Evolutionary conservation across 2,329 filamentous ascomycete genomes (phyloP).

Genomic region (Microsporum ferrugineum): DNA sequence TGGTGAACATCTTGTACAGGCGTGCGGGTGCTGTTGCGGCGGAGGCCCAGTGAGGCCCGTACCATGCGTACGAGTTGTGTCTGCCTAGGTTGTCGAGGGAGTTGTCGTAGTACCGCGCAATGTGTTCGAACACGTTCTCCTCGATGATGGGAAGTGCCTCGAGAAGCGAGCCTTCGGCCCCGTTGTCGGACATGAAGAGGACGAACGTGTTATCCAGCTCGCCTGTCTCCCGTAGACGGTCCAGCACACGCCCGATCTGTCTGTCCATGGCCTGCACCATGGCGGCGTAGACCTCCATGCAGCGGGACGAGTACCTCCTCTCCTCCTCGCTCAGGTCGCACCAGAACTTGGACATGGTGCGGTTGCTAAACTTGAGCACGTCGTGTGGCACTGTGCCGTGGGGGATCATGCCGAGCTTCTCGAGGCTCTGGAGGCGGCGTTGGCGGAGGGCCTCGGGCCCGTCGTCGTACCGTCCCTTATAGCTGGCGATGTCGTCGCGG

Average conservation of each 20-base stretch:
- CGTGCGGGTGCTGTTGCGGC: conserved; percentile 42
- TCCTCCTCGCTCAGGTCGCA: conserved; percentile 27
- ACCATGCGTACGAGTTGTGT: conserved; percentile 49
- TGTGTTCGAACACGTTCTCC: conserved; percentile 42
- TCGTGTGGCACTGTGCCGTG: conserved; percentile 34
- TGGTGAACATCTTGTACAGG: conserved; percentile 41
- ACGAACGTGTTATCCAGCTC: conserved; percentile 55
- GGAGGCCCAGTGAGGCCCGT: conserved; percentile 47
- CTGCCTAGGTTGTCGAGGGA: conserved; percentile 48
- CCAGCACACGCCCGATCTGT: conserved; percentile 50
- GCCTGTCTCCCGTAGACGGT: conserved; percentile 44
- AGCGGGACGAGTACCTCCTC: conserved; percentile 34
- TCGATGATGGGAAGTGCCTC: conserved; percentile 49
- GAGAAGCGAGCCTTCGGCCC: conserved; percentile 48
- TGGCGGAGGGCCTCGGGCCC: conserved; percentile 47
- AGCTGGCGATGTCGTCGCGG: conserved; percentile 45
- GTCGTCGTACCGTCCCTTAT: conserved; percentile 50
- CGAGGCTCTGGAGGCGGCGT: conserved; percentile 44
- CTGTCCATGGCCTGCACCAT: conserved; percentile 54
- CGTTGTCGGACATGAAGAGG: conserved; percentile 53
- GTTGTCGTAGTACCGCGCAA: conserved; percentile 49
- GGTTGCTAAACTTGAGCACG: conserved; percentile 34
- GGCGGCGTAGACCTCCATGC: conserved; percentile 52
- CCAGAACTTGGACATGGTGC: conserved; percentile 37
- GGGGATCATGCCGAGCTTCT: conserved; percentile 46